Base-by-base conservation (phyloP, 768 basidiomycete genomes). In the Daedalea quercina region DNA sequence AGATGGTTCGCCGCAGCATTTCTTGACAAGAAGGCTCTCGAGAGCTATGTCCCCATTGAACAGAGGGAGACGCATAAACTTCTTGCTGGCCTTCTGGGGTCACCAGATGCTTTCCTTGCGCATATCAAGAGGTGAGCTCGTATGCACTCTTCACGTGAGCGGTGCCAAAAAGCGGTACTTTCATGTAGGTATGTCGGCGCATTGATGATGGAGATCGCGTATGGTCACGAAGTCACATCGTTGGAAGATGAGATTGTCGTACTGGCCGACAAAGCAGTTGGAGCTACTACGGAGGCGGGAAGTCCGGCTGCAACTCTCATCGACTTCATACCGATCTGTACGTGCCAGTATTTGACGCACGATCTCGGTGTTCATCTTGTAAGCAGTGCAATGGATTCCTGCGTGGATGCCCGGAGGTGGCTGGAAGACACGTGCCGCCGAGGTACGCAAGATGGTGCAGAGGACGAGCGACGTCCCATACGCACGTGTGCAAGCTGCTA, bases 141-240 rank as follows among this genome's bases (percentile, higher is more conserved):
- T 15, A 19, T 40, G 7, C 6, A 40, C 52, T 15, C 37, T 40
- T 40, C 4, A 40, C 12, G 20, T 12, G 17, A 9, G 23, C 19
- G 25, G 15, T 31, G 9, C 13, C 17, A 13, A 19, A 9, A 9
- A 6, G 15, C 37, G n/a, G n/a, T n/a, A n/a, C n/a, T n/a, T 15
- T 6, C 37, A 3, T 8, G 13, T 47, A 69, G 68, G 40, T 68
- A 64, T 51, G 57, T 63, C 17, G 60, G 65, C 3, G 67, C 63
- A 9, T 57, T 58, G 9, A 64, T 70, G 50, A 59, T 69, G 56
- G 65, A 66, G 22, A 62, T 68, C 20, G 58, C 69, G 8, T 70
- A 70, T 43, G 69, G 69, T 2, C 65, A 69, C 60, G n/a, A 22
- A 7, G 52, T 60, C 1, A 55, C 50, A 19, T 63, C 63, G 20